Evolutionary conservation across 2,329 filamentous ascomycete species (phyloP), one percentile per base, ranked within the genome.

Genomic region (Neonectria coccinea): DNA sequence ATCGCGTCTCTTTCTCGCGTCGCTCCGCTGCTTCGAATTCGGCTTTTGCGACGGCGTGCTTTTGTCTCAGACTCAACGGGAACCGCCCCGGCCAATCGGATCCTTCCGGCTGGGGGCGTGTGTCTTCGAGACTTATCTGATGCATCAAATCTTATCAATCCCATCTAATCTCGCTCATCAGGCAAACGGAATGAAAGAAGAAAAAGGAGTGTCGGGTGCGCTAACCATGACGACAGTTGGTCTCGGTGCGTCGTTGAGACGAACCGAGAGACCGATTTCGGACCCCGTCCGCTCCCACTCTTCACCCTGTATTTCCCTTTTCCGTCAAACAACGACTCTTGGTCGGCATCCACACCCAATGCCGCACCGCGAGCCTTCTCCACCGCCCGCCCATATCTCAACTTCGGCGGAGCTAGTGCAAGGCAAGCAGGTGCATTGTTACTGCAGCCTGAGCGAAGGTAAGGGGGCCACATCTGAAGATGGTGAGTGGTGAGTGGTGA

Each of bases 131-230:
- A 59, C 54, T 65, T 67, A 67, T 67, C 65, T 59, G 62, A 67
- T 67, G 55, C 12, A 50, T 52, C 61, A 56, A 69, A 66, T 69
- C 62, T 74, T 73, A 74, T 74, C 72, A 74, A 74, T 74, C 72
- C 67, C 66, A 74, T 74, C 72, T 74, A 74, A 74, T 73, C 72
- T 73, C 66, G 58, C 59, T 42, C 65, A 44, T 60, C 54, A 54
- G 44, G 60, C 62, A 55, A 53, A 47, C 36, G 45, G 51, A 62
- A 62, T 55, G 27, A 53, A 62, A 5, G 5, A 41, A 18, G 14
- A 20, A 42, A 42, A 45, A 27, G 50, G 36, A 54, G 36, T 44
- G 31, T 47, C 61, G 47, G 39, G 63, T 42, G 60, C 52, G 51
- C 29, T 18, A 51, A 36, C 41, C 54, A 64, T 64, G 51, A 59